Percentiles rank a stretch among this genome's conserved stretches.
phyloP scores from a whole-genome alignment of 2,329 filamentous ascomycete genomes.

The Aspergillus udagawae region DNA sequence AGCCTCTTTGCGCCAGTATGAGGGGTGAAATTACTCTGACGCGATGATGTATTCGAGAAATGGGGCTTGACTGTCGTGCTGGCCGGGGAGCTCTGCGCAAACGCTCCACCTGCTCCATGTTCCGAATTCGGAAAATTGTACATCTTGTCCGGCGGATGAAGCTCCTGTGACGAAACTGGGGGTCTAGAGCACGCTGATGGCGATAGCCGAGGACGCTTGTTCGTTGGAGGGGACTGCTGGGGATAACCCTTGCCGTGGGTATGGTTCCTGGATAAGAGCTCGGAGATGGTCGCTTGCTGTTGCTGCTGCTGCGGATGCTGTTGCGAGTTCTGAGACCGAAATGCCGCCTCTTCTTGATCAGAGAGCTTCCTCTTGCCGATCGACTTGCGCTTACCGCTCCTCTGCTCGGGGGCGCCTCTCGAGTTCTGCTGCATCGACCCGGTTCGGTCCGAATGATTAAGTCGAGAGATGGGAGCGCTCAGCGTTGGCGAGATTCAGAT shows the following conservation, averaged over 20 bases:
- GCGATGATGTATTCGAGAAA: conserved; percentile 30
- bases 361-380: conserved; percentile 40
- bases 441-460: conserved; percentile 25
- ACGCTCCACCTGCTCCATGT: conserved; percentile 33
- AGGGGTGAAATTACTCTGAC: conserved; percentile 59
- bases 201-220: conserved; percentile 40
- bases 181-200: conserved; percentile 18
- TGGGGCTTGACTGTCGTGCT: conserved; percentile 20
- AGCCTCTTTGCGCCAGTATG: conserved; percentile 77
- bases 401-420: conserved; percentile 35
- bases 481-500: conserved; percentile 17
- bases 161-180: conserved; percentile 9
- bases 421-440: conserved; percentile 43
- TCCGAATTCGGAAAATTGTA: conserved; percentile 48
- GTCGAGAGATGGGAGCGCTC: conserved; percentile 15
- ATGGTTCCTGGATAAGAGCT: conserved; percentile 39
- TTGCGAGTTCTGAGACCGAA: conserved; percentile 21
- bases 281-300: conserved; percentile 42
- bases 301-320: neutral
- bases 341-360: conserved; percentile 30
- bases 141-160: conserved; percentile 46
- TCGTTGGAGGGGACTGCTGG: conserved; percentile 27
- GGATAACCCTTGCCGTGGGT: conserved; percentile 19
- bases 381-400: conserved; percentile 42
- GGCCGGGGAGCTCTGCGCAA: conserved; percentile 45